Evolutionary conservation across 371 early-diverging fungal species (phyloP), one percentile per base, ranked within the genome.

Genomic region (Syncephalastrum monosporum): DNA sequence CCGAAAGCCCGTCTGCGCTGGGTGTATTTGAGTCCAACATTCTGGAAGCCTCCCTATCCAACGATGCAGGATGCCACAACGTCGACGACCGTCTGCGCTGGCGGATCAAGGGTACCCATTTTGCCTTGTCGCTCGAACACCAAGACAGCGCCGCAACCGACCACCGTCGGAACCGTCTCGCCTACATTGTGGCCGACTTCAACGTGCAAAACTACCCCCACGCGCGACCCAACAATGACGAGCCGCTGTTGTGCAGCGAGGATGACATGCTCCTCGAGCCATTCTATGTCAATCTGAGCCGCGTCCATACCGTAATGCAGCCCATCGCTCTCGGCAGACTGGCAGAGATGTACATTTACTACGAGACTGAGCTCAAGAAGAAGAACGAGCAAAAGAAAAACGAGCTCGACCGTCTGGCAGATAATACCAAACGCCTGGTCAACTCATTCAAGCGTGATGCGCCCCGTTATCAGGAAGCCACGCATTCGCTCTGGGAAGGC

Each of bases 221-320:
- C 64, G 7, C 48, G 27, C 5, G 27, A 47, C 41, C 47, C 45
- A 49, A 49, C 3, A 10, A 33, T 33, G 12, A 10, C 0, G 38
- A 33, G 10, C 6, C 38, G 38, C 38, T 33, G 38, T 16, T 19
- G 4, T 16, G 15, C 8, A n/a, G 16, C 21, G 55, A 33, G 17
- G 19, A 64, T 50, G 58, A 63, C 43, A 23, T 62, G 42, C 42
- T 56, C 7, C 61, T 83, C 21, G 75, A 77, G 13, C 73, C 85
- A 3, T 77, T 83, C 24, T 74, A 75, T 52, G 63, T 92, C 2
- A 67, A 74, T 21, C 60, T 91, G 27, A 52, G 72, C 10, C 83
- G 86, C 53, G 72, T 90, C 7, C 87, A 87, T 55, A 85, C 87
- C 0, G 82, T 91, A 7, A 83, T 91, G 87, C 91, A 90, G 47